A percentile compares a stretch with the other conserved stretches of the same genome.
These are phyloP conservation scores for Aspergillus coremiiformis DNA, from an alignment of 495 filamentous ascomycete species.

Conservation along the genomic window DNA sequence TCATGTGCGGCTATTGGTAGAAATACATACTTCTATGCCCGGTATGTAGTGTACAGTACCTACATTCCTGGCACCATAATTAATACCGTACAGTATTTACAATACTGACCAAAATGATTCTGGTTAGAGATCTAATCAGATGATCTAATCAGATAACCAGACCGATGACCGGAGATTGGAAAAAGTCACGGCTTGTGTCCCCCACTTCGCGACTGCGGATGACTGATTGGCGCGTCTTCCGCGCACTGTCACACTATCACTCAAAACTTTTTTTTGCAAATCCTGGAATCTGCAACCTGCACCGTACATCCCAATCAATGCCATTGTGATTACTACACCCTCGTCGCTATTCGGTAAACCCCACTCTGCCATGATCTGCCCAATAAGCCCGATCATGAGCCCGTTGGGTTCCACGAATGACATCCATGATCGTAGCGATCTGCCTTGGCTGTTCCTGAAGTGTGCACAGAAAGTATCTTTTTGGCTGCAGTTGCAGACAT, in stretches of 20 bases:
- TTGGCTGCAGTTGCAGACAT: slow-evolving; percentile 1
- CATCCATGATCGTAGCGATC: slow-evolving; percentile 7
- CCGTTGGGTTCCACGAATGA: slow-evolving; percentile 15
- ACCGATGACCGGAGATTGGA: slow-evolving; percentile 18
- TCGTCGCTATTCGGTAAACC: slow-evolving; percentile 1
- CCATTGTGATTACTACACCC: not conserved
- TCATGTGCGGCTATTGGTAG: too few relatives aligned
- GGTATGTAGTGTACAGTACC: too few relatives aligned
- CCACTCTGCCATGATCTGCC: slow-evolving; percentile 7
- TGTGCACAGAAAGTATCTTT: slow-evolving; percentile 2
- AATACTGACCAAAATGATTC: not conserved
- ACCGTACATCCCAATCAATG: slow-evolving; percentile 5
- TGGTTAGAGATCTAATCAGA: slow-evolving; percentile 18
- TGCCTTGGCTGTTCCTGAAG: slow-evolving; percentile 13
- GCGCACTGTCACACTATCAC: not conserved
- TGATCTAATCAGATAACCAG: slow-evolving; percentile 20
- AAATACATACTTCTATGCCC: too few relatives aligned
- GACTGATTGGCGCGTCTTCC: slow-evolving; percentile 2
- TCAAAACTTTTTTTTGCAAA: not conserved
- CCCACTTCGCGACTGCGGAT: not conserved
- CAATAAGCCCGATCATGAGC: slow-evolving; percentile 10
- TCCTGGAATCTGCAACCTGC: too few relatives aligned
- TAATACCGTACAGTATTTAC: not conserved
- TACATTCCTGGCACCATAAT: too few relatives aligned
- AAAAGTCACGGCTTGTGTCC: not conserved